phyloP scores from a whole-genome alignment of 495 filamentous ascomycete genomes.

The Neurospora sp. region DNA sequence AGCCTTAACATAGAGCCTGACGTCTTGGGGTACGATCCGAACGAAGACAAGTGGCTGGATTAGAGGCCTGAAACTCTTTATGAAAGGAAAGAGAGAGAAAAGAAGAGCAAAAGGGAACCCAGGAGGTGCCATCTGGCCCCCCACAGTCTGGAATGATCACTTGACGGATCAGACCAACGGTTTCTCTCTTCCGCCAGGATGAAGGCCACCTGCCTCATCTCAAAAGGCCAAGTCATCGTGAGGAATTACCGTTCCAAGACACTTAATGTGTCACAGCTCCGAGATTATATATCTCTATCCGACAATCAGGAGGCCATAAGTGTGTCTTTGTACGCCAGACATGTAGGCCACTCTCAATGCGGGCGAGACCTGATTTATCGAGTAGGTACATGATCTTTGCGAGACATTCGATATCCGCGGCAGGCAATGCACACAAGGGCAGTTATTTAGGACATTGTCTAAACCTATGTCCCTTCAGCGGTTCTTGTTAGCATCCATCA shows the following conservation, averaged over 20 bases:
- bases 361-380: background rate
- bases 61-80: background rate
- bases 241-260: background rate
- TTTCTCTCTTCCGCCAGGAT: background rate
- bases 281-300: background rate
- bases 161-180: background rate
- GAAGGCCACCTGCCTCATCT: background rate
- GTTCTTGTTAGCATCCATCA: background rate
- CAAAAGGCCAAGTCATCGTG: background rate
- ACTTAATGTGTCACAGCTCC: background rate
- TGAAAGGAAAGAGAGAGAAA: background rate
- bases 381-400: background rate
- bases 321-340: background rate
- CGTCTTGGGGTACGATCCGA: conserved; percentile 16
- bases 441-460: background rate
- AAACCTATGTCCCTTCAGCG: background rate
- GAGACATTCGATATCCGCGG: background rate
- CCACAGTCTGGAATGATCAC: background rate
- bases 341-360: background rate
- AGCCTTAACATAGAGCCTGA: conserved; percentile 23
- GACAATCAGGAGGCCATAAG: background rate
- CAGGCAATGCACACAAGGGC: background rate
- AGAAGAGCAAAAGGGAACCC: background rate
- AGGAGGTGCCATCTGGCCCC: background rate
- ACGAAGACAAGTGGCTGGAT: conserved; percentile 20